A percentile compares a stretch with the other conserved stretches of the same genome.
Conservation (phyloP, 495 filamentous ascomycete genomes). For the Letharia lupina region DNA sequence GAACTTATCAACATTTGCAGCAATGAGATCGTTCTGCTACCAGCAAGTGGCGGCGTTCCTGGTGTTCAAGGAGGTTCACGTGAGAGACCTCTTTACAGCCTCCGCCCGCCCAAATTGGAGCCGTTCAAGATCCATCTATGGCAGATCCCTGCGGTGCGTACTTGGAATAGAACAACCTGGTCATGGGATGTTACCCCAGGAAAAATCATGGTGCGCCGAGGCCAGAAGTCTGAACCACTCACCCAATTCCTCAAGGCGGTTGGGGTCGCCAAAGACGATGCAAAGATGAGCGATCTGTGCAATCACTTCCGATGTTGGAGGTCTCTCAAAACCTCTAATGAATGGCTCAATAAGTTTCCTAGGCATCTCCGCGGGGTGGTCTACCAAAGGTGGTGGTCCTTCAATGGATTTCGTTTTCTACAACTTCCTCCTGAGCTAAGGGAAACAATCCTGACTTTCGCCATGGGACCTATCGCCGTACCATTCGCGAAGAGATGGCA, state of each 20-base stretch:
- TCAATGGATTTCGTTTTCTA: constrained; percentile 8
- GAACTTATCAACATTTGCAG: not conserved
- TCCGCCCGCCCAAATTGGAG: constrained; percentile 5
- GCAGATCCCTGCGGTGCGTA: not conserved
- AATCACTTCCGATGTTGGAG: constrained; percentile 9
- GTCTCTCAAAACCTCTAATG: not conserved
- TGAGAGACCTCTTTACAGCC: constrained; percentile 7
- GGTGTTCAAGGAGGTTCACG: constrained; percentile 9
- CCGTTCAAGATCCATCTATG: constrained; percentile 7
- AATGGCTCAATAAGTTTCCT: constrained; percentile 8
- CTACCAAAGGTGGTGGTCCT: constrained; percentile 5
- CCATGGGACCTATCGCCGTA: constrained; percentile 2
- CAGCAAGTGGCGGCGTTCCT: constrained; percentile 2
- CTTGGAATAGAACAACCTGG: not conserved
- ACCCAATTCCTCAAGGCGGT: not conserved
- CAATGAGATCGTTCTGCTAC: constrained; percentile 9
- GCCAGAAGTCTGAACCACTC: constrained; percentile 1
- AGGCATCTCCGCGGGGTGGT: not conserved
- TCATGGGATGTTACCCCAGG: not conserved
- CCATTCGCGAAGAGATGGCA: not conserved
- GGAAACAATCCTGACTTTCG: constrained; percentile 10
- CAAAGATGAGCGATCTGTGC: constrained; percentile 6
- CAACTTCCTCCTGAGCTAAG: constrained; percentile 12
- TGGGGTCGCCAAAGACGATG: not conserved
- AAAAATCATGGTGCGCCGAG: constrained; percentile 12